Conservation (phyloP, 2,329 filamentous ascomycete genomes). For the Cytospora schulzeri region DNA sequence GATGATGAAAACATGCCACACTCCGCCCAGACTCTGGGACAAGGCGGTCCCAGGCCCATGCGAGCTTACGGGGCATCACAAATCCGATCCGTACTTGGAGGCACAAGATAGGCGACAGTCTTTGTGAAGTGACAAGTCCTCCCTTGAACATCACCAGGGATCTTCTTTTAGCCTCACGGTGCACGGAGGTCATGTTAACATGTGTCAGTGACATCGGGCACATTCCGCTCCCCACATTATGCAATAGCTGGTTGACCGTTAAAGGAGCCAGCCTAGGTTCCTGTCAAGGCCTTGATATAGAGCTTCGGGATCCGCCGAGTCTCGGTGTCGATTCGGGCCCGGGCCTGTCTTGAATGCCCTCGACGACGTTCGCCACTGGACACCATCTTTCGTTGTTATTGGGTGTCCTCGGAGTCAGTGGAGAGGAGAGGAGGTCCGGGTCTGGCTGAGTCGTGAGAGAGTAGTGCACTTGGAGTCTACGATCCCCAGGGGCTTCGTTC, state of each 20-base stretch:
- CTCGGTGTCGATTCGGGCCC: neutral
- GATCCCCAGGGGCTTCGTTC: neutral
- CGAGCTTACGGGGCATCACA: neutral
- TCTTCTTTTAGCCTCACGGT: slow-evolving; percentile 1
- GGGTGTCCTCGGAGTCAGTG: too few relatives aligned
- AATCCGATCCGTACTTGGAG: slow-evolving; percentile 1
- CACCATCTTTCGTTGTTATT: neutral
- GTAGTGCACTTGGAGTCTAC: neutral
- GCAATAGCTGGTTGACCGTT: slow-evolving; percentile 10
- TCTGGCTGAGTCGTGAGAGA: neutral
- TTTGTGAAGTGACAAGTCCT: neutral
- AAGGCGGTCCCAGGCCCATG: neutral
- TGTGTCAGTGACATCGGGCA: slow-evolving; percentile 18
- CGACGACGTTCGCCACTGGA: neutral
- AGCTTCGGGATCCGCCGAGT: slow-evolving; percentile 17
- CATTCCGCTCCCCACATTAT: slow-evolving; percentile 1
- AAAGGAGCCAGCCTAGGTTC: slow-evolving; percentile 7
- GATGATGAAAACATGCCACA: neutral
- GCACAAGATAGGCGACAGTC: neutral
- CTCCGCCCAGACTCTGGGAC: neutral
- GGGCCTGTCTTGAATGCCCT: neutral
- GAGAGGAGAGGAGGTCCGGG: neutral
- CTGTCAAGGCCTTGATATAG: slow-evolving; percentile 5
- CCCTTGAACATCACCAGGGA: neutral
- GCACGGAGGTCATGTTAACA: slow-evolving; percentile 15